Percentiles rank a stretch among this genome's conserved stretches.
phyloP scores from a whole-genome alignment of 2,329 filamentous ascomycete genomes.

The Aureobasidium musti region DNA sequence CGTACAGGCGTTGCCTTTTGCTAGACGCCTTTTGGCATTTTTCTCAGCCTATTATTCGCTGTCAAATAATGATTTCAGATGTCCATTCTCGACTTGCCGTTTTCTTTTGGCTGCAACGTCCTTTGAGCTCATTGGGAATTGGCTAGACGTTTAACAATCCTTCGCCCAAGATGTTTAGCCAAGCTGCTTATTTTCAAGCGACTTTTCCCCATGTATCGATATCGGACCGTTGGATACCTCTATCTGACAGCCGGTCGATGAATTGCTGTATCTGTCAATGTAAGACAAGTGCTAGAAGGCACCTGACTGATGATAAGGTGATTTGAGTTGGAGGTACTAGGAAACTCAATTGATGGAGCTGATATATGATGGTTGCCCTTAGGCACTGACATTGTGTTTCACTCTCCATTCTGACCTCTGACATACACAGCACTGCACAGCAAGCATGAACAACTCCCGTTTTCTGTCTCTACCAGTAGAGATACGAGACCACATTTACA shows the following conservation, averaged over 20 bases:
- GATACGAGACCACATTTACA: conserved; percentile 13
- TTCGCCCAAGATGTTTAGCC: conserved; percentile 1
- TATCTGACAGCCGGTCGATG: conserved; percentile 18
- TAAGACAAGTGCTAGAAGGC: conserved; percentile 14
- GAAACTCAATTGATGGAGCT: not conserved
- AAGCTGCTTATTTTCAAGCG: not conserved
- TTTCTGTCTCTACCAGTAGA: not conserved
- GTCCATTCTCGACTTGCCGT: conserved; percentile 18
- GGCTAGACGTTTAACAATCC: conserved; percentile 13
- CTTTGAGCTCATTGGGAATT: not conserved
- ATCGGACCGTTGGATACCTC: conserved; percentile 16
- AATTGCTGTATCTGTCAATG: conserved; percentile 22
- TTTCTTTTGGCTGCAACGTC: not conserved
- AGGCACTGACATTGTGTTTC: not conserved
- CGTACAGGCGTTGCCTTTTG: not conserved
- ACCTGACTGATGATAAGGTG: conserved; percentile 2
- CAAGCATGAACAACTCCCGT: conserved; percentile 8
- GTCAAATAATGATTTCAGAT: not conserved
- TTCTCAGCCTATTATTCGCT: not conserved
- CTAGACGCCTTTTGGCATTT: not conserved
- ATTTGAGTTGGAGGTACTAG: conserved; percentile 11
- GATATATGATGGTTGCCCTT: not conserved
- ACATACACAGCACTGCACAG: not conserved
- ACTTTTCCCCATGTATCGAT: conserved; percentile 16
- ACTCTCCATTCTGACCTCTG: not conserved